Base-by-base conservation (phyloP, 805 yeast genomes). In the Pichia cephalocereana region DNA sequence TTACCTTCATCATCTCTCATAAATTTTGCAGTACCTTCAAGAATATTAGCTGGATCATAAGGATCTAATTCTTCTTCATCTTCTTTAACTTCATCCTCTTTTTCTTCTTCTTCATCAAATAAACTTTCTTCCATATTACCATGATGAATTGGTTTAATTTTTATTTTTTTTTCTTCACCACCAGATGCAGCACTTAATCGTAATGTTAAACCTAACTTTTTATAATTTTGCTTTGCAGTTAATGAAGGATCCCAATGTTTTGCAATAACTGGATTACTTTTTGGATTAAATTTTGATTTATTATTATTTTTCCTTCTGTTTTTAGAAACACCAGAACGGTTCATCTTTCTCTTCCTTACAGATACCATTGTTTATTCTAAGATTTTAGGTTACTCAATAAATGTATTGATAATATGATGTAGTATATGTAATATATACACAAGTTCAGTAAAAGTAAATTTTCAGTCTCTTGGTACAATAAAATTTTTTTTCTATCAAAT, bases 311-410 rank as follows among this genome's bases (percentile, higher is more conserved):
- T 74, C 64, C 93, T 76, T 31, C 93, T 79, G 56, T 76, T 79
- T 67, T 85, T 87, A 56, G 72, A 70, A 52, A 80, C 76, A 49
- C 87, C 76, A 38, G 91, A 80, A 54, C 83, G 79, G 47, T 80
- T 79, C 79, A 82, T 82, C 79, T 83, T 86, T 75, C 95, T 81
- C 70, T 80, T 82, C 73, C 97, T 82, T 23, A 90, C 96, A 38
- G 70, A 66, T 30, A 62, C 69, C 70, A 66, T 66, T 34, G 37
- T 34, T 15, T 34, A 34, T 34, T 23, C 5, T 23, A 23, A 4
- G 5, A 23, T 5, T 23, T 23, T 23, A 1, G 26, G 26, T 5
- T 23, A 23, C 1, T 23, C 3, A 23, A 23, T 23, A 6, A 23
- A 23, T 23, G 26, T 23, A 5, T 23, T 23, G 26, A 23, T 23